phyloP scores from a whole-genome alignment of 805 yeast species.

The Kluyveromyces wickerhamii region DNA sequence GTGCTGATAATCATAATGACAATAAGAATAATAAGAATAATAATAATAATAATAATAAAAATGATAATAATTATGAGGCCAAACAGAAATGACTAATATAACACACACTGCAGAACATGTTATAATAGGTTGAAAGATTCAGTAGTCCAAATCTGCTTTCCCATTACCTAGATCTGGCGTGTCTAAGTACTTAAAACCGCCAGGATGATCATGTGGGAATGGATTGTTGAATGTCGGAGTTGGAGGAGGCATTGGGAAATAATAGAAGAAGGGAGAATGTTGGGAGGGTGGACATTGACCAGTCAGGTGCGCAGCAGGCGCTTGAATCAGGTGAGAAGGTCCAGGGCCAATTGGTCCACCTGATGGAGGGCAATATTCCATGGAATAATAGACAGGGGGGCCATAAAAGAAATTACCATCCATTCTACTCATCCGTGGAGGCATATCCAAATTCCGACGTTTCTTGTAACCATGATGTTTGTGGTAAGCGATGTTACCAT shows the following conservation, averaged over 20 bases:
- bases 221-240: conserved; percentile 6
- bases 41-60: too few relatives aligned
- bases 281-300: conserved; percentile 5
- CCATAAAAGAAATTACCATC: conserved; percentile 11
- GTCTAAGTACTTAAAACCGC: conserved; percentile 1
- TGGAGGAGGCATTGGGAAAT: conserved; percentile 28
- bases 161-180: conserved; percentile 1
- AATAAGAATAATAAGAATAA: too few relatives aligned
- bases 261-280: conserved; percentile 21
- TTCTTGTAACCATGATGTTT: conserved; percentile 11
- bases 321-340: conserved; percentile 5
- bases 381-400: conserved; percentile 25
- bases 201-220: conserved; percentile 2
- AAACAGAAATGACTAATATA: too few relatives aligned
- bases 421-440: not conserved
- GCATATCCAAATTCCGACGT: conserved; percentile 7
- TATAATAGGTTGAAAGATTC: not conserved
- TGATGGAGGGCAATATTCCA: conserved; percentile 18
- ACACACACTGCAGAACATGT: too few relatives aligned
- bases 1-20: too few relatives aligned
- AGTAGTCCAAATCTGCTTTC: conserved; percentile 7
- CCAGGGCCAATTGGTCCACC: conserved; percentile 19
- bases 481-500: not conserved
- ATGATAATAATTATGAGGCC: too few relatives aligned
- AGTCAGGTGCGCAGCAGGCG: conserved; percentile 1